These are phyloP conservation scores for Talaromyces sp. DNA, from an alignment of 2,329 filamentous ascomycete species.

Conservation along the genomic window DNA sequence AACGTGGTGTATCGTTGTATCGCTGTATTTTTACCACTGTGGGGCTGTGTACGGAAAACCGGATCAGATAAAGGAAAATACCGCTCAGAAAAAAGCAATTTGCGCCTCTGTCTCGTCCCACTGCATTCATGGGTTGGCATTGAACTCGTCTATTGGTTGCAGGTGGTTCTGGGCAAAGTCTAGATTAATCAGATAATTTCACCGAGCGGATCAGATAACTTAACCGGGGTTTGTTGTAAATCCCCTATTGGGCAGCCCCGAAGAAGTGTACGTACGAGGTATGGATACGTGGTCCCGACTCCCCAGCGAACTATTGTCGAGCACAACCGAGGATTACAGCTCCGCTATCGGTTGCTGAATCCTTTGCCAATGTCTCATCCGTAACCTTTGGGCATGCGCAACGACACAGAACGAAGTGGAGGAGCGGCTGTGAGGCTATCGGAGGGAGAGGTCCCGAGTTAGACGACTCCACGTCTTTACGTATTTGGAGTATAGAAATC, in stretches of 20 bases:
- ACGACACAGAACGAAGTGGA: neutral
- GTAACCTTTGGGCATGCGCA: neutral
- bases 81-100: neutral
- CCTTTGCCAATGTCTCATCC: neutral
- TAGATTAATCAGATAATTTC: slow-evolving; percentile 6
- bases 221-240: neutral
- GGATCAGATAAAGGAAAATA: neutral
- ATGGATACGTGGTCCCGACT: neutral
- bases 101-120: neutral
- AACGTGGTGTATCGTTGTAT: neutral
- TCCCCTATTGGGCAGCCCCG: neutral
- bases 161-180: neutral
- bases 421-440: neutral
- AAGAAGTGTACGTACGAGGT: no score
- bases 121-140: neutral
- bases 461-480: neutral
- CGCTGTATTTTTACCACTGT: neutral
- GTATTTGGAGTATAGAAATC: neutral
- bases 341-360: neutral
- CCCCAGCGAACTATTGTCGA: neutral
- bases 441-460: neutral
- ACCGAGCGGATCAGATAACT: slow-evolving; percentile 14
- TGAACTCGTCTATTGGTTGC: neutral
- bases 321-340: neutral
- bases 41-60: neutral